These are phyloP conservation scores for Acacia confusa DNA, from an alignment of 306 rosid genomes.

Conservation along the genomic window DNA sequence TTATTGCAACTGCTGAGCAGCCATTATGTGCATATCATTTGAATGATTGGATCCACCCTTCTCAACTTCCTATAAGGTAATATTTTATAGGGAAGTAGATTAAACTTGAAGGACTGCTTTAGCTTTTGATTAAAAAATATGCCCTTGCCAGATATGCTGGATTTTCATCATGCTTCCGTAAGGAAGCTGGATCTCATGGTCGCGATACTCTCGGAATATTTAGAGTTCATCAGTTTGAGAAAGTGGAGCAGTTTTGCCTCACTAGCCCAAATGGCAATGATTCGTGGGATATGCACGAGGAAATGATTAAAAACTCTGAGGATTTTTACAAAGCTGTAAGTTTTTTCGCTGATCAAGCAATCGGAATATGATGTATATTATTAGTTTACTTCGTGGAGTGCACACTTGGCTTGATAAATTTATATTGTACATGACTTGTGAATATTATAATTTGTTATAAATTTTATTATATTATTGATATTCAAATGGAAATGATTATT, in stretches of 20 bases:
- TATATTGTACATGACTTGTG: not conserved
- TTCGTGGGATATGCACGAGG: constrained; percentile 96
- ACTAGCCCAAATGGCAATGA: constrained; percentile 82
- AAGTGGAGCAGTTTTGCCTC: constrained; percentile 89
- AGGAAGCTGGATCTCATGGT: constrained; percentile 98
- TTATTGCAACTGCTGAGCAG: constrained; percentile 97
- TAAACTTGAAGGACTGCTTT: constrained; percentile 1
- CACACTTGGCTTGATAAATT: constrained; percentile 1
- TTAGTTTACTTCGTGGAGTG: not conserved
- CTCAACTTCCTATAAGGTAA: constrained; percentile 88
- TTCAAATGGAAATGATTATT: not conserved
- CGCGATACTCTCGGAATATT: constrained; percentile 95
- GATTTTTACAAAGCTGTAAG: constrained; percentile 78
- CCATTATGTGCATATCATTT: constrained; percentile 90
- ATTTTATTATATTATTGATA: not conserved
- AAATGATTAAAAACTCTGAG: constrained; percentile 89
- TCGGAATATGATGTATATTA: constrained; percentile 6
- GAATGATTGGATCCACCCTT: constrained; percentile 95
- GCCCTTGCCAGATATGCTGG: constrained; percentile 77
- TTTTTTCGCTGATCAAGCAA: not conserved
- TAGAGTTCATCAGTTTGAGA: constrained; percentile 96
- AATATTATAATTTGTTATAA: not conserved
- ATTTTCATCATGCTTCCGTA: constrained; percentile 93
- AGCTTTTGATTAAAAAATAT: constrained; percentile 8
- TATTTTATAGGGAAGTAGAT: not conserved